These are phyloP conservation scores for Suzukiozyma palmioleophila DNA, from an alignment of 1,139 yeast genomes.

Conservation along the genomic window DNA sequence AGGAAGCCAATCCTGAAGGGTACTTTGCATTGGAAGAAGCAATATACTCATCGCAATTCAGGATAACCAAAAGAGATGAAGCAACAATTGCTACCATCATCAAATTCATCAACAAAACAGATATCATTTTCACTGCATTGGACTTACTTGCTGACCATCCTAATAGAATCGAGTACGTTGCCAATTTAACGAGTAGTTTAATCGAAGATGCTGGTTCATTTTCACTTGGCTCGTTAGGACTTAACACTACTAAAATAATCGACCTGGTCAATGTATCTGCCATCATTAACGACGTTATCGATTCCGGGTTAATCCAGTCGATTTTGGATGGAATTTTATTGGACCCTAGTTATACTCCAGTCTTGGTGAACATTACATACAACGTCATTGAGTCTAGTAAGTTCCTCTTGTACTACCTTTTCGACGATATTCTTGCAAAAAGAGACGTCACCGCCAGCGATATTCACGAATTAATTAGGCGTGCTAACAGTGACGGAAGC, in stretches of 20 bases:
- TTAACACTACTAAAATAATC: conserved; percentile 1
- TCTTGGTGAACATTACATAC: conserved; percentile 31
- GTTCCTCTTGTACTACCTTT: conserved; percentile 20
- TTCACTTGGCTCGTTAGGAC: conserved; percentile 4
- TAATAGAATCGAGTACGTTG: conserved; percentile 22
- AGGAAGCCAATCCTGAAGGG: conserved; percentile 1
- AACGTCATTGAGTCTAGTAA: conserved; percentile 30
- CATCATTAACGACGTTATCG: conserved; percentile 18
- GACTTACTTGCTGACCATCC: conserved; percentile 35
- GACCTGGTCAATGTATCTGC: conserved; percentile 21
- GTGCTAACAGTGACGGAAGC: conserved; percentile 21
- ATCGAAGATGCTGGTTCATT: conserved; percentile 8
- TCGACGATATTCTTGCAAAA: conserved; percentile 21
- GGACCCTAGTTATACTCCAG: conserved; percentile 32
- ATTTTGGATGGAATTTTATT: conserved; percentile 34
- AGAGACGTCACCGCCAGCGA: conserved; percentile 8
- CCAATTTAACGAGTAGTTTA: conserved; percentile 26
- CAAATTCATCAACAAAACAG: conserved; percentile 29
- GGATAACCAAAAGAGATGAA: conserved; percentile 14
- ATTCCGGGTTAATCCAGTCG: conserved; percentile 35
- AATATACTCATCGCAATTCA: conserved; percentile 7
- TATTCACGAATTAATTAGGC: conserved; percentile 11
- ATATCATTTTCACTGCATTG: conserved; percentile 31
- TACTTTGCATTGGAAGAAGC: conserved; percentile 7
- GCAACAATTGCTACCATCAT: conserved; percentile 21